phyloP scores from a whole-genome alignment of 352 stramenopile species.

The Pythium sukuiense region DNA sequence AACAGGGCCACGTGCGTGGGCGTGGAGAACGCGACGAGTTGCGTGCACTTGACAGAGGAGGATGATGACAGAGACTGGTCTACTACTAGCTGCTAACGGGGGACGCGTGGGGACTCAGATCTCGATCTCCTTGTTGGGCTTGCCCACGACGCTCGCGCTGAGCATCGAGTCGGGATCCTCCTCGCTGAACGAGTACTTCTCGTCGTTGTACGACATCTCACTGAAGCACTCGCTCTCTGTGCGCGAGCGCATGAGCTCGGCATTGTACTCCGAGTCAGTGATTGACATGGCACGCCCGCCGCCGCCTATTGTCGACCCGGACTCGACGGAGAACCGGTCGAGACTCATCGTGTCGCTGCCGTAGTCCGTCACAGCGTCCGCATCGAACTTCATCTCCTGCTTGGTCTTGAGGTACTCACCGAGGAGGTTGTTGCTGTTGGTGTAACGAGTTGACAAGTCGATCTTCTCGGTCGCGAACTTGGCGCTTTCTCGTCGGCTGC shows the following conservation, averaged over 20 bases:
- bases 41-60: not conserved
- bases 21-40: not conserved
- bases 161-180: constrained; percentile 39
- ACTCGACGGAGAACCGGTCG: constrained; percentile 58
- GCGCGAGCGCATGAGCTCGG: constrained; percentile 42
- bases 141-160: constrained; percentile 32
- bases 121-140: constrained; percentile 55
- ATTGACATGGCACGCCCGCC: constrained; percentile 49
- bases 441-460: constrained; percentile 49
- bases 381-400: constrained; percentile 69
- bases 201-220: constrained; percentile 84
- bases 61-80: not conserved
- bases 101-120: constrained; percentile 40
- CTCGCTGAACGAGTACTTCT: constrained; percentile 76
- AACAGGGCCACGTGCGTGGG: not conserved
- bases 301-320: constrained; percentile 35
- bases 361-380: constrained; percentile 52
- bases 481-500: constrained; percentile 12
- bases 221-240: constrained; percentile 71
- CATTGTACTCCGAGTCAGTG: constrained; percentile 69
- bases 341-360: constrained; percentile 51
- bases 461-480: constrained; percentile 4
- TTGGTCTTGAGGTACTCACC: constrained; percentile 79
- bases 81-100: constrained; percentile 1
- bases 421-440: constrained; percentile 62